A percentile compares a stretch with the other conserved stretches of the same genome.
Evolutionary conservation across 352 stramenopile genomes (phyloP).

Genomic region (Pythium sp.): DNA sequence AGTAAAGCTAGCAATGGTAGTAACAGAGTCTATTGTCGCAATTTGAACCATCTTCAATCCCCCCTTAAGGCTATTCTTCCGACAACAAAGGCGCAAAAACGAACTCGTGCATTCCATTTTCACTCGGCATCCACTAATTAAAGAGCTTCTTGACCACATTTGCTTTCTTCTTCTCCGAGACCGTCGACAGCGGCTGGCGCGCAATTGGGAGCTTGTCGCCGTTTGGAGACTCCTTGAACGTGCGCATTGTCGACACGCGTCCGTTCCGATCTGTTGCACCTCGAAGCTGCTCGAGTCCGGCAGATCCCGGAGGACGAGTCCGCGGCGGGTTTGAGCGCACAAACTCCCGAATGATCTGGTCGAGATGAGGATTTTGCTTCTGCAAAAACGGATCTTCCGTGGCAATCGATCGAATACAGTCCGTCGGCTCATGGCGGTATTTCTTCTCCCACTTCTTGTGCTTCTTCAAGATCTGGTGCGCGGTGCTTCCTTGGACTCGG

Average conservation of each 20-base stretch:
- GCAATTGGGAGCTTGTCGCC: neutral
- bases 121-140: neutral
- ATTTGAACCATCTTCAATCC: too few species aligned
- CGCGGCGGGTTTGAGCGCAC: conserved; percentile 28
- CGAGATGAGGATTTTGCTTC: conserved; percentile 50
- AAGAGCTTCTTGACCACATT: conserved; percentile 16
- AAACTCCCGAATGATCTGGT: conserved; percentile 57
- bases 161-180: conserved; percentile 13
- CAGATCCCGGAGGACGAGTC: neutral
- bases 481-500: conserved; percentile 58
- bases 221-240: conserved; percentile 3
- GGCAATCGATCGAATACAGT: conserved; percentile 37
- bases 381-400: conserved; percentile 75
- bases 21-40: too few species aligned
- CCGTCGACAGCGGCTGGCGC: conserved; percentile 10
- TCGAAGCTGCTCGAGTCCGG: neutral
- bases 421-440: conserved; percentile 52
- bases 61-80: too few species aligned
- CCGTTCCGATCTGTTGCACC: neutral
- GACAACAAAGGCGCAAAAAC: too few species aligned
- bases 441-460: conserved; percentile 89
- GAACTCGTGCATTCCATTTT: too few species aligned
- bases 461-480: conserved; percentile 83
- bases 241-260: conserved; percentile 20
- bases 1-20: too few species aligned